phyloP scores from a whole-genome alignment of 352 stramenopile genomes.

The Aphanomyces cochlioides region DNA sequence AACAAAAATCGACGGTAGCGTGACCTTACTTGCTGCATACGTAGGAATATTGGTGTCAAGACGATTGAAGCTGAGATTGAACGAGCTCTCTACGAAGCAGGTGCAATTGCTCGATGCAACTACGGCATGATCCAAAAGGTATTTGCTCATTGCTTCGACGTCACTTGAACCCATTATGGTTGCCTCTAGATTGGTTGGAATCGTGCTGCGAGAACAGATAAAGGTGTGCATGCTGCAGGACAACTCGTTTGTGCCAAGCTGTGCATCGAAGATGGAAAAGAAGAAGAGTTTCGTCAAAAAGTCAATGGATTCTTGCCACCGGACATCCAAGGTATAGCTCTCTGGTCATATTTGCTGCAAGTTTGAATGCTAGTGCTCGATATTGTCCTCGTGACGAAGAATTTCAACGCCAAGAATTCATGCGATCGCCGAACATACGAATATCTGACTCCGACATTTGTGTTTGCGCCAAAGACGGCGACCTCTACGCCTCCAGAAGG shows the following conservation, averaged over 20 bases:
- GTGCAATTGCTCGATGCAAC: slow-evolving; percentile 83
- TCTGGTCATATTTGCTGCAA: background rate
- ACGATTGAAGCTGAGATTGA: slow-evolving; percentile 90
- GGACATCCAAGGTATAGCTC: slow-evolving; percentile 58
- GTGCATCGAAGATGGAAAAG: slow-evolving; percentile 65
- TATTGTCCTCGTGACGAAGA: slow-evolving; percentile 84
- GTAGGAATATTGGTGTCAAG: slow-evolving; percentile 80
- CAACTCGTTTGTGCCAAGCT: slow-evolving; percentile 85
- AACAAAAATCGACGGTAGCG: too few species aligned
- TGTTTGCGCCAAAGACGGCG: slow-evolving; percentile 45
- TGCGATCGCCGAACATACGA: slow-evolving; percentile 89
- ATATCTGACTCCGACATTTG: slow-evolving; percentile 87
- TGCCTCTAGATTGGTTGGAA: slow-evolving; percentile 73
- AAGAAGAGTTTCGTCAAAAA: slow-evolving; percentile 55
- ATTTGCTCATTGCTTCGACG: slow-evolving; percentile 2
- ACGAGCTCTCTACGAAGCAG: slow-evolving; percentile 80
- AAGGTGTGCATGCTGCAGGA: slow-evolving; percentile 85
- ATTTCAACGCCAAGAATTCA: slow-evolving; percentile 87
- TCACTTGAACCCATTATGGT: background rate
- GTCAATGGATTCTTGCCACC: slow-evolving; percentile 68
- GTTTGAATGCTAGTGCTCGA: slow-evolving; percentile 47
- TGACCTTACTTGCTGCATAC: background rate
- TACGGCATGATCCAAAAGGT: slow-evolving; percentile 87
- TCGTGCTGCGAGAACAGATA: slow-evolving; percentile 85
- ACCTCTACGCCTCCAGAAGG: slow-evolving; percentile 2